Evolutionary conservation across 2,329 filamentous ascomycete species (phyloP).

Genomic region (Sclerotinia trifoliorum): DNA sequence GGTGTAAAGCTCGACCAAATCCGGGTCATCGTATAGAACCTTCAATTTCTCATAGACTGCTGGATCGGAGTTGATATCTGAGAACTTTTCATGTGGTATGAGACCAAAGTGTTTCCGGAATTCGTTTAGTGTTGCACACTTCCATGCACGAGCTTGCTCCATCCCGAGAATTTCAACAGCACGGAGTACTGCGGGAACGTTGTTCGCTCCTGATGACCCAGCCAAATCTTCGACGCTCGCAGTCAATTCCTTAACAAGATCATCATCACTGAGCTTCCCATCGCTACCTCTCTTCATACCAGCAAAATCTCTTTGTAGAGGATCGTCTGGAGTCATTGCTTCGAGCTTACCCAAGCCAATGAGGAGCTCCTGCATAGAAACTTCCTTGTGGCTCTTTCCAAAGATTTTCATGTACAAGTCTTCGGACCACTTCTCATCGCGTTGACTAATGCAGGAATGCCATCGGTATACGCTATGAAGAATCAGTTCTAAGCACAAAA

Average conservation of each 20-base stretch:
- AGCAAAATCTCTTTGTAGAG: conserved; percentile 64
- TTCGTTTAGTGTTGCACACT: conserved; percentile 70
- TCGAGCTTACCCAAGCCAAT: conserved; percentile 63
- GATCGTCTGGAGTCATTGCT: conserved; percentile 59
- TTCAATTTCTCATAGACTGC: conserved; percentile 63
- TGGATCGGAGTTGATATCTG: conserved; percentile 78
- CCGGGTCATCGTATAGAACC: conserved; percentile 61
- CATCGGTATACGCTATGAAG: conserved; percentile 64
- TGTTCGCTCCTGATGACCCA: conserved; percentile 65
- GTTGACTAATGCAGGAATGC: conserved; percentile 73
- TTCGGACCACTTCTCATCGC: conserved; percentile 80
- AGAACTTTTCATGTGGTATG: conserved; percentile 71
- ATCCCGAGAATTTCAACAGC: conserved; percentile 79
- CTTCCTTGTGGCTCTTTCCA: conserved; percentile 22
- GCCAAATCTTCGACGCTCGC: conserved; percentile 71
- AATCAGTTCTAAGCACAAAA: background rate
- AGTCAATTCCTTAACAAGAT: conserved; percentile 68
- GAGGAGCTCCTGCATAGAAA: conserved; percentile 58
- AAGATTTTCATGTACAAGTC: conserved; percentile 46
- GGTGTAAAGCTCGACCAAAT: conserved; percentile 65
- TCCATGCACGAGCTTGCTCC: conserved; percentile 71
- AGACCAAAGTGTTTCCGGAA: conserved; percentile 80
- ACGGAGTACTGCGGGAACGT: conserved; percentile 71
- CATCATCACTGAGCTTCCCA: conserved; percentile 70
- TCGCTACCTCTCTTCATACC: conserved; percentile 61